Evolutionary conservation across 2,329 filamentous ascomycete species (phyloP).

Genomic region (Herpotrichia juniperi): DNA sequence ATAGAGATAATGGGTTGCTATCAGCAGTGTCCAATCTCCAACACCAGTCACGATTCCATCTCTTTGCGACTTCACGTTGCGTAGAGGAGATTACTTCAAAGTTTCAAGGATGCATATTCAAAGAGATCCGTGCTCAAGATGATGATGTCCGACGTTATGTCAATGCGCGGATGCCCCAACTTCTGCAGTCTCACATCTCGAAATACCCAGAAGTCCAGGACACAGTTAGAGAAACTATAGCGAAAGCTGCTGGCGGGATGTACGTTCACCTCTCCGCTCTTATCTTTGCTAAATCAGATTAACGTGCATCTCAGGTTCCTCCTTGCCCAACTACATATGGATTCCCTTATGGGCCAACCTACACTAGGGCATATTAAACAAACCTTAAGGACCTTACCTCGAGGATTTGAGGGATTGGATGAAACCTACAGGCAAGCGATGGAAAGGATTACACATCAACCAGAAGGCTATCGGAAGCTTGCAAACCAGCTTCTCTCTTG

Average conservation of each 20-base stretch:
- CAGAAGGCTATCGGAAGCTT: too few relatives aligned
- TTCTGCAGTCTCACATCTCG: not conserved
- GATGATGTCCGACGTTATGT: conserved; percentile 1
- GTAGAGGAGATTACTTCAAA: not conserved
- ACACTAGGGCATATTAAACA: not conserved
- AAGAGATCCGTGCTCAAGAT: conserved; percentile 4
- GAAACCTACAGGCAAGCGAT: too few relatives aligned
- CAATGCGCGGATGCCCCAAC: not conserved
- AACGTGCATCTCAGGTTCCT: conserved; percentile 7
- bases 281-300: not conserved
- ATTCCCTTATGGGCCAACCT: conserved; percentile 1
- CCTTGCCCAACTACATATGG: conserved; percentile 11
- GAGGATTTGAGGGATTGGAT: conserved; percentile 3
- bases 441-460: too few relatives aligned
- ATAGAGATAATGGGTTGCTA: not conserved
- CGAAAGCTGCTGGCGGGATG: conserved; percentile 29
- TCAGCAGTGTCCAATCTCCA: not conserved
- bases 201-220: conserved; percentile 9
- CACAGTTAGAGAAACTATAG: conserved; percentile 11
- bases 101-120: not conserved
- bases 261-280: conserved; percentile 11
- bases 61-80: conserved; percentile 6
- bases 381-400: conserved; percentile 8
- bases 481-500: too few relatives aligned
- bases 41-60: not conserved